Evolutionary conservation across 1,284 basidiomycete species (phyloP).

Genomic region (Mrakiaceae sp.): DNA sequence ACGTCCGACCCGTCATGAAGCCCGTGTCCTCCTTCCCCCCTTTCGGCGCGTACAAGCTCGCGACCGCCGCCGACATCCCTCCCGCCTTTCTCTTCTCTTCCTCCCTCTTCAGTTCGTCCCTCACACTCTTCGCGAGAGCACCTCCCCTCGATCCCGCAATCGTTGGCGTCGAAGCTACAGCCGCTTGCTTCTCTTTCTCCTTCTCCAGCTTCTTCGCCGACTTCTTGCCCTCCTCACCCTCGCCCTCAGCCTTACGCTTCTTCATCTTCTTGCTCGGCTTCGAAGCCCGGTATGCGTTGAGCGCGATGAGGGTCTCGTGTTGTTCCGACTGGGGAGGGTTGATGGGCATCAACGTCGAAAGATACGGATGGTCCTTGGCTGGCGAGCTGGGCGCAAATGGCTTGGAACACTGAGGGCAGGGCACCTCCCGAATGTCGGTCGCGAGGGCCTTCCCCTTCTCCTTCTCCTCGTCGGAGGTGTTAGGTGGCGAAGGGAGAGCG

Average conservation of each 20-base stretch:
- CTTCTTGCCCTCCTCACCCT: constrained; percentile 6
- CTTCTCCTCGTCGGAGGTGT: constrained; percentile 1
- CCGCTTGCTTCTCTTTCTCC: background rate
- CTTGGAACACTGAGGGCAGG: constrained; percentile 11
- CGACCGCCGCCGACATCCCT: constrained; percentile 36
- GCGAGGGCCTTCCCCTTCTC: background rate
- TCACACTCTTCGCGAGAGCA: constrained; percentile 22
- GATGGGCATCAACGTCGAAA: constrained; percentile 24
- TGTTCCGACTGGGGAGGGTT: constrained; percentile 30
- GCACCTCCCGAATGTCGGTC: background rate
- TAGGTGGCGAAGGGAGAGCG: background rate
- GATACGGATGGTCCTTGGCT: constrained; percentile 9
- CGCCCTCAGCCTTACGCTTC: constrained; percentile 19
- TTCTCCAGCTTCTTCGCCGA: background rate
- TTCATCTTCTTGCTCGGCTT: constrained; percentile 28
- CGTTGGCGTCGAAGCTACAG: constrained; percentile 2
- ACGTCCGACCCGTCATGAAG: constrained; percentile 33
- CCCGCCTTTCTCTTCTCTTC: constrained; percentile 31
- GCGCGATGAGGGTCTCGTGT: constrained; percentile 28
- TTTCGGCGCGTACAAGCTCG: constrained; percentile 28
- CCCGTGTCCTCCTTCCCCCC: constrained; percentile 28
- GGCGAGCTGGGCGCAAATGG: constrained; percentile 19
- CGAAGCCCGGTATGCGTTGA: constrained; percentile 27
- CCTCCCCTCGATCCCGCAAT: background rate
- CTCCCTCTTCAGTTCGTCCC: constrained; percentile 32